Base-by-base conservation (phyloP, 164 flowering plant species). In the Sedum album region DNA sequence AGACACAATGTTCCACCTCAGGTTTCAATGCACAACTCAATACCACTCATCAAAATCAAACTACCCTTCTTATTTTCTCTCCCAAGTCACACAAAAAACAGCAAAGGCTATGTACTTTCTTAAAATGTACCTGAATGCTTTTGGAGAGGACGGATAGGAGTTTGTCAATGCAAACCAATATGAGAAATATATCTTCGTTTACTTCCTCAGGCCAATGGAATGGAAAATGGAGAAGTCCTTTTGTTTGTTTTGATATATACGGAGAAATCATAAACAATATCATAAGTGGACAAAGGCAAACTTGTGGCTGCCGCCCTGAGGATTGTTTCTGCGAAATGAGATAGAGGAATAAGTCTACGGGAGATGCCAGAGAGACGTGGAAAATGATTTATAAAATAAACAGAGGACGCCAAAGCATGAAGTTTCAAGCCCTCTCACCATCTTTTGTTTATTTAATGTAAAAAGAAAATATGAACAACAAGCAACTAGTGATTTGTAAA, bases 211-310 rank as follows among this genome's bases (percentile, higher is more conserved):
- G 31, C 31, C 25, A 55, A 26, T 55, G 61, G 48, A 44, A 2
- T 44, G 48, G 48, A 26, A 8, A 55, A 55, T 55, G 61, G 26
- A 55, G 61, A 55, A 55, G 61, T 26, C 33, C n/a, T n/a, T 57
- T 28, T 6, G 1, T 26, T 30, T 57, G 11, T 57, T 28, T 57
- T 25, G 31, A 26, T 57, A 57, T 26, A 11, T 57, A 26, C 60
- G 9, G 14, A 57, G 62, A 57, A 57, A 26, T 1, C 1, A n/a
- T 26, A 17, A 28, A 20, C 33, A 57, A 15, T 57, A 30, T 57
- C 62, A 28, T 28, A 26, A 57, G 61, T 57, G 62, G 18, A 28
- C 31, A 8, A 57, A 57, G 62, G 28, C 62, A 28, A 23, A 57
- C 62, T 26, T 26, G 28, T 28, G 5, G 20, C 28, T 26, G 62